Conservation (phyloP, 2,329 filamentous ascomycete species). For the Colletotrichum sp. region DNA sequence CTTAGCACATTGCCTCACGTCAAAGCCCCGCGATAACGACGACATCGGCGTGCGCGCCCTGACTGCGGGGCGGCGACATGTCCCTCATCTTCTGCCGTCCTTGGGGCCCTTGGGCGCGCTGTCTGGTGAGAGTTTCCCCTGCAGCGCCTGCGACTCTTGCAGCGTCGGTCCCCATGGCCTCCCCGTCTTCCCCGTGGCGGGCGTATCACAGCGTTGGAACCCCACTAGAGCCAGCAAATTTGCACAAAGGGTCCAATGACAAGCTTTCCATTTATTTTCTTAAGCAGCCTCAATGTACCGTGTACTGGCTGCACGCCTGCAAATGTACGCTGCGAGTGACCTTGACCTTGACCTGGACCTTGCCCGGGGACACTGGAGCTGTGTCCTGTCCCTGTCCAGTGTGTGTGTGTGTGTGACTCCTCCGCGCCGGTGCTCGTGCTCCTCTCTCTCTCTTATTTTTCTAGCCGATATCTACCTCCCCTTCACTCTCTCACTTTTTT, state of each 20-base stretch:
- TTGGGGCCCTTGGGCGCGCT: not conserved
- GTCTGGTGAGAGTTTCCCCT: conserved; percentile 10
- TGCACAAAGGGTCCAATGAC: conserved; percentile 20
- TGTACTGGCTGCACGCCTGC: not conserved
- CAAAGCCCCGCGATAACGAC: conserved; percentile 18
- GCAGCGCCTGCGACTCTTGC: not conserved
- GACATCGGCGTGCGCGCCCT: conserved; percentile 17
- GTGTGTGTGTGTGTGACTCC: conserved; percentile 7
- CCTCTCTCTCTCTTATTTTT: conserved; percentile 1
- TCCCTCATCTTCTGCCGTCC: not conserved
- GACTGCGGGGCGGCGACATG: not conserved
- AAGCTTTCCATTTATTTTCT: conserved; percentile 18
- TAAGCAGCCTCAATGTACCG: not conserved
- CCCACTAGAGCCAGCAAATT: conserved; percentile 3
- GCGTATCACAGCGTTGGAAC: conserved; percentile 2
- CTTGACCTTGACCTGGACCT: not conserved
- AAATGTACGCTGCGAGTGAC: not conserved
- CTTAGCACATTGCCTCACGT: not conserved
- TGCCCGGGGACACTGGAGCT: not conserved
- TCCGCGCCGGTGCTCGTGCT: not conserved
- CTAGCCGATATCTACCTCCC: conserved; percentile 11
- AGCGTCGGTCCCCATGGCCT: not conserved
- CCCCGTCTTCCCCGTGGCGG: not conserved
- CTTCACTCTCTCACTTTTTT: conserved; percentile 21
- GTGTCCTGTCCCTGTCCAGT: not conserved